A percentile compares a stretch with the other conserved stretches of the same genome.
These are phyloP conservation scores for Umbelopsis sp. DNA, from an alignment of 371 early-diverging fungal species.

Conservation along the genomic window DNA sequence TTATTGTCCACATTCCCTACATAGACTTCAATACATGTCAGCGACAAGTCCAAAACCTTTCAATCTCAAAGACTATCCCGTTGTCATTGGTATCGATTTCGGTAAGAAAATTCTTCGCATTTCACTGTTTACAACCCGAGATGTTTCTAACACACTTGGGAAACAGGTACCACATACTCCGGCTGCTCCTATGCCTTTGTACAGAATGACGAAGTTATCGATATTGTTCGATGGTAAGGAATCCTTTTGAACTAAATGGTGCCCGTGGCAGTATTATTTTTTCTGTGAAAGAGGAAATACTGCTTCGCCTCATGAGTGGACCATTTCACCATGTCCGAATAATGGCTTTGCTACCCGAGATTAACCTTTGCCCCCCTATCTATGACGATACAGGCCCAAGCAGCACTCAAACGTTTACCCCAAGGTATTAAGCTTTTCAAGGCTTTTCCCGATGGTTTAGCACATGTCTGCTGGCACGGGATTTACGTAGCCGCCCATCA, in stretches of 20 bases:
- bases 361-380: neutral
- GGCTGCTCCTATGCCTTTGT: slow-evolving; percentile 53
- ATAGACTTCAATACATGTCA: neutral
- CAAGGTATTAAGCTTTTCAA: neutral
- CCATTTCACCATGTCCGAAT: neutral
- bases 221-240: slow-evolving; percentile 59
- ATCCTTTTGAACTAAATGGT: neutral
- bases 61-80: slow-evolving; percentile 45
- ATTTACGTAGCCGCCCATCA: no score
- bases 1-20: neutral
- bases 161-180: slow-evolving; percentile 51
- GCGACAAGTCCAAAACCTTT: slow-evolving; percentile 27
- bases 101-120: slow-evolving; percentile 29
- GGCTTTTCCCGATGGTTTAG: neutral
- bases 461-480: neutral
- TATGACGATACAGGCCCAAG: slow-evolving; percentile 1
- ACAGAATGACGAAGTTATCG: slow-evolving; percentile 63
- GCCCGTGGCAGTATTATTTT: neutral
- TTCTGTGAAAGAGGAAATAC: neutral
- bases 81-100: slow-evolving; percentile 53
- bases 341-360: neutral
- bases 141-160: neutral
- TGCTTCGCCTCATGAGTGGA: neutral
- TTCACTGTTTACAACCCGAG: slow-evolving; percentile 6
- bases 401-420: slow-evolving; percentile 13